Evolutionary conservation across 73 alveolate species (phyloP).

Genomic region (Halteria grandinella): DNA sequence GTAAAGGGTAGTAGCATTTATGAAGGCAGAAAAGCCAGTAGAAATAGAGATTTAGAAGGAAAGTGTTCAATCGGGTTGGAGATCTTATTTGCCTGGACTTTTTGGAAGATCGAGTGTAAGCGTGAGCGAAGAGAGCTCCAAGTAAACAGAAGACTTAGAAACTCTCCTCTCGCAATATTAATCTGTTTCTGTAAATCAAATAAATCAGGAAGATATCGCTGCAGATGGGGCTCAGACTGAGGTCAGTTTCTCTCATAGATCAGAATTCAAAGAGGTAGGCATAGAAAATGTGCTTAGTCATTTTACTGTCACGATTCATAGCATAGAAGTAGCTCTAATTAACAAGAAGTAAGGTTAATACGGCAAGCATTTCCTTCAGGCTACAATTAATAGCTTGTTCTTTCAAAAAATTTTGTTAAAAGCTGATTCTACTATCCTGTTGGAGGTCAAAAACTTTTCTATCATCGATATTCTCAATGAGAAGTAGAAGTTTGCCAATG

Average conservation of each 20-base stretch:
- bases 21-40: conserved; percentile 15
- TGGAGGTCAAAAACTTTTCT: background rate
- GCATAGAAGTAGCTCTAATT: conserved; percentile 11
- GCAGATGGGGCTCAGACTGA: no score
- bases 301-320: conserved; percentile 4
- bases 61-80: conserved; percentile 39
- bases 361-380: conserved; percentile 35
- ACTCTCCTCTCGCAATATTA: no score
- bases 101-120: no score
- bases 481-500: conserved; percentile 39
- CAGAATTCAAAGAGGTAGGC: no score
- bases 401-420: background rate
- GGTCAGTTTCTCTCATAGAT: no score
- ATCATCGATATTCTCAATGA: conserved; percentile 26
- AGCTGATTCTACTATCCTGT: background rate
- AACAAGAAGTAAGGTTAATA: conserved; percentile 1
- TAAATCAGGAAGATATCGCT: no score
- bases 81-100: conserved; percentile 43
- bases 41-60: conserved; percentile 10
- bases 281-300: conserved; percentile 11
- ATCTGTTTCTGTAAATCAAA: no score
- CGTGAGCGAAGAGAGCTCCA: no score
- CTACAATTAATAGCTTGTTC: conserved; percentile 4
- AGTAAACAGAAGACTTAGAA: no score
- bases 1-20: conserved; percentile 38